Conservation (phyloP, 108 stramenopile genomes). For the Halocafeteria seosinensis region DNA sequence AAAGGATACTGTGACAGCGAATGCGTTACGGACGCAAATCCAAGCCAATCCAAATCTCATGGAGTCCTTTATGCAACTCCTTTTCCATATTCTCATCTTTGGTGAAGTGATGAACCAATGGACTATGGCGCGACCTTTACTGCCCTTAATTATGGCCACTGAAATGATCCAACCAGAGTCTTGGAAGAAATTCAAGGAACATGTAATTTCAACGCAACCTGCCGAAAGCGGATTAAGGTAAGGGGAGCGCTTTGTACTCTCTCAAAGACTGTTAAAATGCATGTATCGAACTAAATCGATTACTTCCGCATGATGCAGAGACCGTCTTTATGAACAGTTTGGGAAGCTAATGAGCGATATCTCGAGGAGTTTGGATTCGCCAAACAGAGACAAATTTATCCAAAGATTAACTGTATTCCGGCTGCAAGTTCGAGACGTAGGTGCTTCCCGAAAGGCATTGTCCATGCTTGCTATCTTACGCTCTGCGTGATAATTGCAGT, state of each 20-base stretch:
- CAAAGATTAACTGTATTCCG: slow-evolving; percentile 75
- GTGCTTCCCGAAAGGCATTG: too few relatives aligned
- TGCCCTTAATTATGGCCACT: slow-evolving; percentile 72
- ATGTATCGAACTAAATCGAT: too few relatives aligned
- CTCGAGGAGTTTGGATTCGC: slow-evolving; percentile 65
- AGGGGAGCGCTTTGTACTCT: too few relatives aligned
- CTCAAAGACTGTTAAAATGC: too few relatives aligned
- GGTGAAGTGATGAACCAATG: slow-evolving; percentile 82
- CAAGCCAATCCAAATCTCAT: neutral
- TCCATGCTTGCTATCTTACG: too few relatives aligned
- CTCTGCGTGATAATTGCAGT: too few relatives aligned
- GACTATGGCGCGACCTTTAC: slow-evolving; percentile 90
- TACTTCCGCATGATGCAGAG: too few relatives aligned
- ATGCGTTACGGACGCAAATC: neutral
- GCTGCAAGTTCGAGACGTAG: too few relatives aligned
- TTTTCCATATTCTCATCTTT: slow-evolving; percentile 56
- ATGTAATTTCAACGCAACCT: slow-evolving; percentile 66
- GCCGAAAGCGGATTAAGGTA: slow-evolving; percentile 52
- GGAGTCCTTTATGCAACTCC: neutral
- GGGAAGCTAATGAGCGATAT: slow-evolving; percentile 71
- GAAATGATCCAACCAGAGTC: slow-evolving; percentile 49
- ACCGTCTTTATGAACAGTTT: slow-evolving; percentile 65
- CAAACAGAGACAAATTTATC: slow-evolving; percentile 84
- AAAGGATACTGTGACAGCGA: slow-evolving; percentile 33
- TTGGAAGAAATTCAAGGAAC: slow-evolving; percentile 71